These are phyloP conservation scores for Plasmodium knowlesi DNA, from an alignment of 169 alveolate genomes.

Conservation along the genomic window DNA sequence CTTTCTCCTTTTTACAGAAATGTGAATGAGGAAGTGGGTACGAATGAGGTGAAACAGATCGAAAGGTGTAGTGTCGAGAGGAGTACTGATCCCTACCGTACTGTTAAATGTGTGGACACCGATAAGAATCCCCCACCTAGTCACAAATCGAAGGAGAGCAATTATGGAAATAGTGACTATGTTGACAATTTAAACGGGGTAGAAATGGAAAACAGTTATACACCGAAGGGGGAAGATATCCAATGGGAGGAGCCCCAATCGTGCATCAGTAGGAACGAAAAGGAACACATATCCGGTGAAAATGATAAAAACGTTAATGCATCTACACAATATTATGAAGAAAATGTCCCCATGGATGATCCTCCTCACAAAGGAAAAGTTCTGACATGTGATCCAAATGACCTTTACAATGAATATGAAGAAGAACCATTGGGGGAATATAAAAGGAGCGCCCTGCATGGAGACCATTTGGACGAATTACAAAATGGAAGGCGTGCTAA, in stretches of 20 bases:
- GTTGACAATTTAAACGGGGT: neutral
- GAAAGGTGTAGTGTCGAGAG: neutral
- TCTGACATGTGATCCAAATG: neutral
- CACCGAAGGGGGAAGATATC: neutral
- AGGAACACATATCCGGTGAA: neutral
- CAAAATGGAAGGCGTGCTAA: neutral
- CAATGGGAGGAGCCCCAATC: neutral
- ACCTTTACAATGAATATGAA: neutral
- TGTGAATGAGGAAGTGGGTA: neutral
- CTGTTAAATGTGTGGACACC: neutral
- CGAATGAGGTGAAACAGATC: neutral
- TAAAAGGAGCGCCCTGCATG: neutral
- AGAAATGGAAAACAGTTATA: neutral
- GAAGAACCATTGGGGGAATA: neutral
- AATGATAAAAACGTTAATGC: neutral
- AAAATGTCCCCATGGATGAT: neutral
- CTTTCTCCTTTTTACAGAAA: neutral
- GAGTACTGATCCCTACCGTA: neutral
- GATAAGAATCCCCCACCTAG: neutral
- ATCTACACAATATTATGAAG: neutral
- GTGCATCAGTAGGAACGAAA: neutral
- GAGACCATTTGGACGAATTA: neutral
- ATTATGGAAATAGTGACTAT: neutral
- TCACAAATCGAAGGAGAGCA: neutral
- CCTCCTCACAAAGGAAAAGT: neutral